phyloP scores from a whole-genome alignment of 331 rosid genomes.

The Quercus tomentella region DNA sequence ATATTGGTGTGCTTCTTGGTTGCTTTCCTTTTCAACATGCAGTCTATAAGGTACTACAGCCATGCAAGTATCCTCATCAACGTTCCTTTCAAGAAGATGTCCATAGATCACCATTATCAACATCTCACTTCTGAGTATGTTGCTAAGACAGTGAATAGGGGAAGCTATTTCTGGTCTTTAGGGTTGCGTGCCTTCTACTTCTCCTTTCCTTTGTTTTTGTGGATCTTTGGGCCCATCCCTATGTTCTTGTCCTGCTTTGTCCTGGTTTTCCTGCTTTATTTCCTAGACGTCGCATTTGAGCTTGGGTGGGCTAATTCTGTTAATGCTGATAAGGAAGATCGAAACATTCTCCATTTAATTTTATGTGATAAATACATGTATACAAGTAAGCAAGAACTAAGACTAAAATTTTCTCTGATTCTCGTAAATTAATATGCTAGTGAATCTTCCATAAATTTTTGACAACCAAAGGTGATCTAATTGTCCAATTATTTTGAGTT shows the following conservation, averaged over 20 bases:
- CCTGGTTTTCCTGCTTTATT: conserved; percentile 56
- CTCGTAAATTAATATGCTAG: too few species aligned
- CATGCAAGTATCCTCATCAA: conserved; percentile 84
- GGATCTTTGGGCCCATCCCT: conserved; percentile 80
- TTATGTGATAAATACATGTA: too few species aligned
- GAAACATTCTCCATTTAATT: too few species aligned
- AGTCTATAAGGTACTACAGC: conserved; percentile 80
- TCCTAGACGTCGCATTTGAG: conserved; percentile 56
- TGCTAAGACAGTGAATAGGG: conserved; percentile 60
- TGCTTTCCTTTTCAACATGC: conserved; percentile 68
- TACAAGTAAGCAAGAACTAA: too few species aligned
- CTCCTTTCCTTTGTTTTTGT: conserved; percentile 74
- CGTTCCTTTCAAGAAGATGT: conserved; percentile 60
- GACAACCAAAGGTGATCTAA: too few species aligned
- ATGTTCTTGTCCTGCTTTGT: conserved; percentile 54
- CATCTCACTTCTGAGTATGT: conserved; percentile 57
- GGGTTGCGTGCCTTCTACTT: conserved; percentile 86
- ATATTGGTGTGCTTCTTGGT: conserved; percentile 75
- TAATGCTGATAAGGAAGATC: conserved; percentile 21
- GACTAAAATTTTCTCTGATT: too few species aligned
- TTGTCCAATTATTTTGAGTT: too few species aligned
- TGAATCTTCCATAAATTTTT: too few species aligned
- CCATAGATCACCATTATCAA: conserved; percentile 30
- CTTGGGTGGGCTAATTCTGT: conserved; percentile 37
- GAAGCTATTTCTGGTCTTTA: conserved; percentile 82